phyloP scores from a whole-genome alignment of 1,284 basidiomycete species.

The Microbotryum intermedium region DNA sequence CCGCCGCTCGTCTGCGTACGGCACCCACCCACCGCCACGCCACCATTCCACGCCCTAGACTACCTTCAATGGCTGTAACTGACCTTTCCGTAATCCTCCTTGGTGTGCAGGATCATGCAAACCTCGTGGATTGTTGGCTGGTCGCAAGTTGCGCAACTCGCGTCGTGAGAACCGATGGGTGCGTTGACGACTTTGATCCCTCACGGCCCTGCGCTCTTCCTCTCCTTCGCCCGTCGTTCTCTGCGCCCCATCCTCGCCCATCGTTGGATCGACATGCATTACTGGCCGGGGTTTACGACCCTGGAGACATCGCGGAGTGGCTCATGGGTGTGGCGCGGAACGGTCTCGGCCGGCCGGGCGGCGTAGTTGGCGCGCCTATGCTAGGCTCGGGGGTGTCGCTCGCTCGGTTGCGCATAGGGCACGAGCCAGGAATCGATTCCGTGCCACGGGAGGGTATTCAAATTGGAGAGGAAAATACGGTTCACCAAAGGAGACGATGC shows the following conservation, averaged over 20 bases:
- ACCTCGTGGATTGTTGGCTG: constrained; percentile 98
- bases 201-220: too few relatives aligned
- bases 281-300: not conserved
- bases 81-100: not conserved
- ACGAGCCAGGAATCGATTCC: not conserved
- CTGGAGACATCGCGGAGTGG: too few relatives aligned
- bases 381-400: too few relatives aligned
- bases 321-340: too few relatives aligned
- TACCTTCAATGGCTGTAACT: too few relatives aligned
- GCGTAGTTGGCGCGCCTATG: too few relatives aligned
- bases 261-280: not conserved
- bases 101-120: constrained; percentile 38
- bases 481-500: not conserved
- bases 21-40: too few relatives aligned
- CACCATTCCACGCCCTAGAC: too few relatives aligned
- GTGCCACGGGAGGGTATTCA: not conserved
- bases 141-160: constrained; percentile 92
- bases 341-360: too few relatives aligned
- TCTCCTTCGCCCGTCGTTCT: not conserved
- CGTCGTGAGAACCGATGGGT: constrained; percentile 98
- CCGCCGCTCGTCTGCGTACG: too few relatives aligned
- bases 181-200: constrained; percentile 35
- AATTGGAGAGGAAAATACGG: not conserved
- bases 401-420: too few relatives aligned
- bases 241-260: not conserved